Conservation (phyloP, 257 asterid species). For the Solanum tarapatanum region DNA sequence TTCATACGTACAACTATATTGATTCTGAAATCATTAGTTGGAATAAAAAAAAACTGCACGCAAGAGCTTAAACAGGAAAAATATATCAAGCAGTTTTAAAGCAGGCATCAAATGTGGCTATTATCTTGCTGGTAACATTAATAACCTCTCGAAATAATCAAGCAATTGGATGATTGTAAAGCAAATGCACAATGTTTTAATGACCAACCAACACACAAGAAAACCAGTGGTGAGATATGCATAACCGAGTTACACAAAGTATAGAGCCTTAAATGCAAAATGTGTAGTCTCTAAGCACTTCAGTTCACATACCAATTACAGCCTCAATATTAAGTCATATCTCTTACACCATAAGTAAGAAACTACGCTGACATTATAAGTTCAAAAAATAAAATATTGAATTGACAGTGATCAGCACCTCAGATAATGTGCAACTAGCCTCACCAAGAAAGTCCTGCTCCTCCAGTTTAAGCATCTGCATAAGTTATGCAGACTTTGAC, state of each 20-base stretch:
- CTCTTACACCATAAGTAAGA: not conserved
- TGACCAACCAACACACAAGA: not conserved
- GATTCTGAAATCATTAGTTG: not conserved
- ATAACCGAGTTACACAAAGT: not conserved
- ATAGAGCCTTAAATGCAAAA: not conserved
- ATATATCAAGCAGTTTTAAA: not conserved
- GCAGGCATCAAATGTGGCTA: not conserved
- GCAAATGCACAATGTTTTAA: not conserved
- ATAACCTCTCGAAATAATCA: not conserved
- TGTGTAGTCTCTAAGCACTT: not conserved
- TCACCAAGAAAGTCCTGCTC: conserved; percentile 98
- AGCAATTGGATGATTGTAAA: not conserved
- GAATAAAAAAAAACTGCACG: not conserved
- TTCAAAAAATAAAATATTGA: not conserved
- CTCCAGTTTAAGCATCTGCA: conserved; percentile 55
- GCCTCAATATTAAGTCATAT: not conserved
- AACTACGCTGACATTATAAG: not conserved
- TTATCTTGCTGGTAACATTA: not conserved
- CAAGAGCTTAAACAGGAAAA: not conserved
- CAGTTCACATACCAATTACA: not conserved
- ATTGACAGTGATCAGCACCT: conserved; percentile 40
- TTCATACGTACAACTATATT: not conserved
- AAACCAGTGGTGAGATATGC: not conserved
- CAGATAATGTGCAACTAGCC: conserved; percentile 73
- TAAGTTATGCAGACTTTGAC: not conserved